These are phyloP conservation scores for Phaeotremella fagi DNA, from an alignment of 768 basidiomycete genomes.

Conservation along the genomic window DNA sequence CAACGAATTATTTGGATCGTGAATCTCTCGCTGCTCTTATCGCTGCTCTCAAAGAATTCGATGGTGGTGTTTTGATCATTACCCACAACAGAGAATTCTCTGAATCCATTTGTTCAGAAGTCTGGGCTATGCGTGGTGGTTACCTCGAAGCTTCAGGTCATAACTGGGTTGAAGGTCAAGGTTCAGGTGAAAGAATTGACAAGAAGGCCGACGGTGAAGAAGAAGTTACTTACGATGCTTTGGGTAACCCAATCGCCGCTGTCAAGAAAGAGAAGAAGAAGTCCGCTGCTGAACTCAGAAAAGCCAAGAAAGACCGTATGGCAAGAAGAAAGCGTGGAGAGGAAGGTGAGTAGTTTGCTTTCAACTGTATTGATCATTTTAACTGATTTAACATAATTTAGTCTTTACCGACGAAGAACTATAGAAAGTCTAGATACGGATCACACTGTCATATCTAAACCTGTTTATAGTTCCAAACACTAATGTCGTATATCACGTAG, in stretches of 20 bases:
- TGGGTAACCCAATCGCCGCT: conserved; percentile 68
- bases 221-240: conserved; percentile 86
- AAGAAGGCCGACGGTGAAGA: conserved; percentile 79
- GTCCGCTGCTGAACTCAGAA: conserved; percentile 74
- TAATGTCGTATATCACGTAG: too few species aligned
- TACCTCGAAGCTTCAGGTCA: conserved; percentile 84
- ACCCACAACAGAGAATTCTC: conserved; percentile 99
- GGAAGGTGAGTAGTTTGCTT: conserved; percentile 20
- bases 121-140: conserved; percentile 99
- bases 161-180: conserved; percentile 99
- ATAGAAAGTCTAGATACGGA: too few species aligned
- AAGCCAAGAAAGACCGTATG: conserved; percentile 95
- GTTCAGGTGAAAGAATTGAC: conserved; percentile 89
- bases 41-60: conserved; percentile 93
- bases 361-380: not conserved
- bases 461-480: too few species aligned
- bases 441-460: too few species aligned
- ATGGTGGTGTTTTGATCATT: conserved; percentile 96
- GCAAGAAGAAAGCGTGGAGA: conserved; percentile 49
- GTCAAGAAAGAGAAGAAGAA: conserved; percentile 81
- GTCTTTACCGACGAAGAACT: conserved; percentile 51
- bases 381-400: conserved; percentile 75
- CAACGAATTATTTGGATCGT: conserved; percentile 98
- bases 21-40: conserved; percentile 99
- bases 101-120: conserved; percentile 94